Evolutionary conservation across 306 rosid genomes (phyloP), one percentile per base, ranked within the genome.

Genomic region (Citrullus mucosospermus): DNA sequence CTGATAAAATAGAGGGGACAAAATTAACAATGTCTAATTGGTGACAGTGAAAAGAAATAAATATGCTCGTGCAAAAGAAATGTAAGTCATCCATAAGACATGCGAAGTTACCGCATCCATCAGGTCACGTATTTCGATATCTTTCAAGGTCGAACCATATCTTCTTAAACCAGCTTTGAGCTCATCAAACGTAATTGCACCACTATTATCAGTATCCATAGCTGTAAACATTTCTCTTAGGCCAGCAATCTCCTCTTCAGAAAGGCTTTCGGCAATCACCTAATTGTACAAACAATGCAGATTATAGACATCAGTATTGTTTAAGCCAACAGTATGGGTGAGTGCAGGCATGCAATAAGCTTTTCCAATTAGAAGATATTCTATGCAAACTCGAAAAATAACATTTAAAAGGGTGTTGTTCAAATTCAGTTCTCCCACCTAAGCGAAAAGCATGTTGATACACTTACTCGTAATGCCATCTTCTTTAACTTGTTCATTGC

Each of bases 401-500:
- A 75, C 15, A 72, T 72, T 48, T 50, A 25, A 28, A 48, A 11
- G 18, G 38, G 34, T n/a, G 76, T 48, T n/a, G 76, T 48, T 6
- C 14, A 17, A 48, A 7, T 6, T 71, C 58, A 71, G 57, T 4
- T 48, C 12, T 48, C 59, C 41, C 57, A 25, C 58, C 41, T 51
- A 28, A 8, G 61, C 25, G 2, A 73, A 73, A 4, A 0, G 18
- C 0, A 28, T 50, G 76, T 71, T 15, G 22, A 15, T 85, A 71
- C 78, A 81, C 89, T 88, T 88, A 96, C 99, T 82, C 99, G 88
- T 59, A 96, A 81, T 61, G 99, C 99, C 99, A 96, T 92, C 87
- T 96, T 96, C 96, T 96, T 96, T 72, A 96, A 87, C 87, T 96
- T 96, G 80, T 96, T 96, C 99, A 96, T 96, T 34, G 96, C 99